Base-by-base conservation (phyloP, 495 filamentous ascomycete species). In the Annulohypoxylon moriforme region DNA sequence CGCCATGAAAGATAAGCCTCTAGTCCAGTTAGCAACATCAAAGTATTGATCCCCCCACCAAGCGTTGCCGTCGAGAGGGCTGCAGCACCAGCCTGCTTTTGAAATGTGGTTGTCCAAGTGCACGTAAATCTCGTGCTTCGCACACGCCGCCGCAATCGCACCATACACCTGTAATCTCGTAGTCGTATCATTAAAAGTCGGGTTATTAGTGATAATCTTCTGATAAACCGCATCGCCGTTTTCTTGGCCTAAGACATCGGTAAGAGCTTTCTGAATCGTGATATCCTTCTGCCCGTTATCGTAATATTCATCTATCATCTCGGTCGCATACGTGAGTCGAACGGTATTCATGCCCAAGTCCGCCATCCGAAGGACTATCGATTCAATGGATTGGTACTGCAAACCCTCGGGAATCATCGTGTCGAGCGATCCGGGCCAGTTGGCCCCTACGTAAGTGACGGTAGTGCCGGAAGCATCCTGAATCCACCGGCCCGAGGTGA, bases 51-150 rank as follows among this genome's bases (percentile, higher is more conserved):
- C 86, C 16, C 86, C 86, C 68, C 85, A 88, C 87, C 85, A 89
- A 4, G 84, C 74, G 64, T 89, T 89, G 1, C 87, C 87, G 61
- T 89, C 87, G 4, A 75, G 69, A 11, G 76, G 77, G 18, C 72
- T 79, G 65, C 87, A 89, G 72, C 88, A 89, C 87, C 87, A 89
- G 13, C 77, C 78, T 0, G 84, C 86, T 76, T 85, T 87, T 5
- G 85, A 87, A 60, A 89, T 79, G 58, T 89, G 88, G 65, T 89
- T 89, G 68, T 89, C 88, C 1, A 89, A 80, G 29, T 88, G 85
- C 9, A 89, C 75, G 53, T 85, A 87, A 5, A 89, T 82, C 10
- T 80, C 78, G 38, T 87, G 84, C 38, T 74, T 80, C 24, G 79
- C 79, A 38, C 79, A 77, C 68, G 87, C 85, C 0, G 75, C 75